Evolutionary conservation across 768 basidiomycete genomes (phyloP), one percentile per base, ranked within the genome.

Genomic region (Collybia sp.): DNA sequence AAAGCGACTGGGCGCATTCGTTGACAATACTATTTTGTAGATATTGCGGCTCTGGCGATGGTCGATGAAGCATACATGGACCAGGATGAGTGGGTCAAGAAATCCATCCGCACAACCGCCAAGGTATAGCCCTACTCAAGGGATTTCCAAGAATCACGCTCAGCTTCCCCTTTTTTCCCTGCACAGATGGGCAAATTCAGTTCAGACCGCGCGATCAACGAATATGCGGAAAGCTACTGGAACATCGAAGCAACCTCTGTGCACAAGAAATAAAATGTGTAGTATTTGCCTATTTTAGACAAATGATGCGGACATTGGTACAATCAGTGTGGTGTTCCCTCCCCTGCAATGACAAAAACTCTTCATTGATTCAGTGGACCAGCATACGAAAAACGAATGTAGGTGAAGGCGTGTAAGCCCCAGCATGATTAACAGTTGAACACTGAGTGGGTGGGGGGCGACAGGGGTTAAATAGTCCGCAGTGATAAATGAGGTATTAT

Each of bases 161-260:
- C 30, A 46, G n/a, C n/a, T 41, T 19, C 19, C 17, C 30, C 9
- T 32, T 12, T 31, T 19, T 32, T 11, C 19, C 41, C 42, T 30
- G 13, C 30, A 34, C 15, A 85, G 81, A 97, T 96, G 93, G 93
- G 93, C 64, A 94, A 93, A 59, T 97, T 97, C 73, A 93, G 91
- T 63, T 90, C 88, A 30, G 95, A 98, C 62, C 78, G 94, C 43
- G 89, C 92, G 3, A 94, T 96, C 58, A 80, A 82, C 54, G 88
- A 93, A 61, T 95, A 95, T 56, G 93, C 92, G 1, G 92, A 95
- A 65, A 81, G 83, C 56, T 87, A 83, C 64, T 88, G 85, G 85
- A 88, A 85, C 60, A 71, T 88, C 34, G 85, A 88, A 56, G 69
- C 74, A 3, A 60, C 56, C 9, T 45, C 63, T 3, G 60, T 70